Base-by-base conservation (phyloP, 108 stramenopile genomes). In the Asterionellopsis glacialis region DNA sequence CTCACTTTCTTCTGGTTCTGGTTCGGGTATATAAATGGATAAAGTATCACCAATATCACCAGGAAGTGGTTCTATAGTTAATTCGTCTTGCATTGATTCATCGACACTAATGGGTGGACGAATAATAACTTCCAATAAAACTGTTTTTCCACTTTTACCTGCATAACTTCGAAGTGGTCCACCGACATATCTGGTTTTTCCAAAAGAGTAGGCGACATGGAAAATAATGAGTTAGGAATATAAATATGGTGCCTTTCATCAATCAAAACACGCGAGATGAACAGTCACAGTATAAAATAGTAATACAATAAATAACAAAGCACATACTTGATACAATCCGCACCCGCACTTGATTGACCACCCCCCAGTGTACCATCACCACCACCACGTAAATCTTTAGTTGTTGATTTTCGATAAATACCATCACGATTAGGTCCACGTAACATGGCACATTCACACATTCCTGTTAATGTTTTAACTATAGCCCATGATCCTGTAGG, bases 401-500 rank as follows among this genome's bases (percentile, higher is more conserved):
- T 48, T 3, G 84, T 79, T 51, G 63, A 58, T 11, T 71, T 73
- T 25, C 57, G 74, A 59, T 72, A 84, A 40, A 71, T 73, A 40
- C 84, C 84, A 59, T 86, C 65, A 0, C 79, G 64, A 65, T 86
- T 71, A 19, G 81, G 85, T 33, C 84, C 84, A 10, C 79, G 59
- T n/a, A 90, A 59, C 65, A 79, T 63, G 18, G 80, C 75, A 15
- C 84, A 63, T 76, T 86, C 80, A 0, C 58, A 64, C 33, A 86
- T 67, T 15, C 88, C 88, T 16, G 77, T 82, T 57, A 90, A 63
- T 0, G 83, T 48, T 64, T 77, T 79, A 2, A 90, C 70, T 13
- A 86, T 59, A 11, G 84, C 70, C 88, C 88, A 90, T 15, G 77
- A 70, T 45, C 88, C 88, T 43, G 83, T 81, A 0, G 88, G 78